These are phyloP conservation scores for Penicillium steckii DNA, from an alignment of 495 filamentous ascomycete genomes.

Conservation along the genomic window DNA sequence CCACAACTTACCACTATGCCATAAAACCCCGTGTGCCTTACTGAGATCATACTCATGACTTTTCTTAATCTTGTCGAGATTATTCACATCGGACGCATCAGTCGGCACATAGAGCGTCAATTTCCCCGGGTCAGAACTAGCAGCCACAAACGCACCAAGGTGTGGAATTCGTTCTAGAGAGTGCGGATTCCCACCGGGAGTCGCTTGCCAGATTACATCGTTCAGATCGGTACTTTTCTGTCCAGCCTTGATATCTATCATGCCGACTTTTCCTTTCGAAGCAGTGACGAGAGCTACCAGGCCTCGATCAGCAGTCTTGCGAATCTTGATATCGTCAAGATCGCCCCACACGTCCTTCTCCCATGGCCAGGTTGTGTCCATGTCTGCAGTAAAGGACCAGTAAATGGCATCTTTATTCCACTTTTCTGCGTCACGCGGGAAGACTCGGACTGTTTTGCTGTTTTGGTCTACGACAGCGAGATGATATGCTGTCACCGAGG, in stretches of 20 bases:
- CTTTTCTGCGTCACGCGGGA: background rate
- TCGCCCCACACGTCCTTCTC: background rate
- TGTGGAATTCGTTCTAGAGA: constrained; percentile 4
- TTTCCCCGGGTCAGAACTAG: background rate
- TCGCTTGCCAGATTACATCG: constrained; percentile 3
- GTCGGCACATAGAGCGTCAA: constrained; percentile 4
- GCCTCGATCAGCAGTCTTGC: constrained; percentile 6
- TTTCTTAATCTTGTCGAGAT: background rate
- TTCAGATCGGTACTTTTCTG: background rate
- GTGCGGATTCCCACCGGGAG: constrained; percentile 3
- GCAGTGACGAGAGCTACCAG: constrained; percentile 2
- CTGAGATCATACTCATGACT: background rate
- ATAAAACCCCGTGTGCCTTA: background rate
- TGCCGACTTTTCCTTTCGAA: constrained; percentile 6
- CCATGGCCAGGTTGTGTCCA: background rate
- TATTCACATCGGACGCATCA: background rate
- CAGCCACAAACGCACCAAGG: constrained; percentile 3
- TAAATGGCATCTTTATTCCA: constrained; percentile 3
- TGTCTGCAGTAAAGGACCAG: constrained; percentile 1
- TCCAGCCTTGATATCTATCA: constrained; percentile 3
- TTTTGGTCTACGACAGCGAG: constrained; percentile 6
- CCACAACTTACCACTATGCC: constrained; percentile 1
- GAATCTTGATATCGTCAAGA: constrained; percentile 5
- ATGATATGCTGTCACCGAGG: background rate
- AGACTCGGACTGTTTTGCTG: constrained; percentile 8